These are phyloP conservation scores for Pichia californica DNA, from an alignment of 805 yeast species.

Conservation along the genomic window DNA sequence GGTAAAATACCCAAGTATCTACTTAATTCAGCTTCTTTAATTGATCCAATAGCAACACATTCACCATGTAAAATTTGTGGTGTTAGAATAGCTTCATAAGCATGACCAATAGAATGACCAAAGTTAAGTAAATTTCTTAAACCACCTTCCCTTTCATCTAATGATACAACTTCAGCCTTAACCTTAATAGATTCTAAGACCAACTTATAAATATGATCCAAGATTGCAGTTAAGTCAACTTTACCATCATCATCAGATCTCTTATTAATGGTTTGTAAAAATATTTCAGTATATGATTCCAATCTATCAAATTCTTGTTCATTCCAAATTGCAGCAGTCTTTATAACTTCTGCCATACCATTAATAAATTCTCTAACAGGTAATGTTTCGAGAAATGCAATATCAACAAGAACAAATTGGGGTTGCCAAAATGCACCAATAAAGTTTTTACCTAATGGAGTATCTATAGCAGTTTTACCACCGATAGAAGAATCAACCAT, in stretches of 20 bases:
- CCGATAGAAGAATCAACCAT: slow-evolving; percentile 99
- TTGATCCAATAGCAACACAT: slow-evolving; percentile 97
- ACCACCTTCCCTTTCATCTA: slow-evolving; percentile 94
- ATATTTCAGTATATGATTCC: slow-evolving; percentile 65
- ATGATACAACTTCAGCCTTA: slow-evolving; percentile 88
- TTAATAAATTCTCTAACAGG: slow-evolving; percentile 93
- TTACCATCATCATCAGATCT: slow-evolving; percentile 31
- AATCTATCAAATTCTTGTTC: slow-evolving; percentile 80
- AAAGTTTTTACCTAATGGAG: slow-evolving; percentile 92
- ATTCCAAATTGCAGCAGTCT: slow-evolving; percentile 98
- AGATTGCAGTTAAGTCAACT: slow-evolving; percentile 63
- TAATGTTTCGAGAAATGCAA: slow-evolving; percentile 76
- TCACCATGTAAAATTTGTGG: slow-evolving; percentile 97
- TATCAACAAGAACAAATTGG: slow-evolving; percentile 76
- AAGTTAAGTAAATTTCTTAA: slow-evolving; percentile 87
- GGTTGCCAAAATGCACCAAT: slow-evolving; percentile 99
- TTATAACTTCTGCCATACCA: slow-evolving; percentile 97
- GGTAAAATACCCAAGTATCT: slow-evolving; percentile 83
- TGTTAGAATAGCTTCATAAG: slow-evolving; percentile 94
- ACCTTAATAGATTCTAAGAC: slow-evolving; percentile 84
- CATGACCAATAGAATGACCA: slow-evolving; percentile 97
- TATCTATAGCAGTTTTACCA: slow-evolving; percentile 97
- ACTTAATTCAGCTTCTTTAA: slow-evolving; percentile 91
- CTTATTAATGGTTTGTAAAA: slow-evolving; percentile 58
- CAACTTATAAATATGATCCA: slow-evolving; percentile 67